These are phyloP conservation scores for Penicillium sp. DNA, from an alignment of 2,329 filamentous ascomycete genomes.

Conservation along the genomic window DNA sequence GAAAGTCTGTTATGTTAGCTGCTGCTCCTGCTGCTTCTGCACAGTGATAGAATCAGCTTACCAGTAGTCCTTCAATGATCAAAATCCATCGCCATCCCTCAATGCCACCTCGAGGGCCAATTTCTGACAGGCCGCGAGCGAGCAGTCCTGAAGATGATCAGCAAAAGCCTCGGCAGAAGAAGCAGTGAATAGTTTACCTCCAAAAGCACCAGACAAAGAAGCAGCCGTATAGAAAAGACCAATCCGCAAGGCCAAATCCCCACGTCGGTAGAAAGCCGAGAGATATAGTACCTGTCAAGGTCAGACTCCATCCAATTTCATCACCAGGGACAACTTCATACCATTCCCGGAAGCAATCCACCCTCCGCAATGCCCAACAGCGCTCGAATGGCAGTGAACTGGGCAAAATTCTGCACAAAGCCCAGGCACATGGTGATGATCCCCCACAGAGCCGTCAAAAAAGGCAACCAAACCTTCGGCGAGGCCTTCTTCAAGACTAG, in stretches of 20 bases:
- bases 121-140: constrained; percentile 64
- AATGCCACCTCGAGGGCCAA: constrained; percentile 58
- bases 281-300: constrained; percentile 62
- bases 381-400: constrained; percentile 66
- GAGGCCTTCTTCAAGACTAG: constrained; percentile 65
- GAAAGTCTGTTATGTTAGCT: constrained; percentile 52
- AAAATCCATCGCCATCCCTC: constrained; percentile 68
- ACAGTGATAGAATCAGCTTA: too few relatives aligned
- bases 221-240: constrained; percentile 71
- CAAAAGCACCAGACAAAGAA: constrained; percentile 67
- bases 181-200: too few relatives aligned
- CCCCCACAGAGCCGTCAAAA: constrained; percentile 62
- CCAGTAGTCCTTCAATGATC: constrained; percentile 59
- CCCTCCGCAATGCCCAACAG: constrained; percentile 68
- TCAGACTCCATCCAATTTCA: constrained; percentile 14
- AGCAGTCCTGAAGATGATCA: constrained; percentile 52
- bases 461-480: constrained; percentile 64
- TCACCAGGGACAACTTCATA: not conserved
- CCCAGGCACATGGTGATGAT: constrained; percentile 54
- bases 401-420: constrained; percentile 47
- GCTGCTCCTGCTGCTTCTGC: too few relatives aligned
- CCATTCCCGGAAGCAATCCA: constrained; percentile 69
- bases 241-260: constrained; percentile 65
- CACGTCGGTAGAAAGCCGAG: constrained; percentile 63
- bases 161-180: too few relatives aligned